Conservation (phyloP, 768 basidiomycete species). For the Lactarius evosmus region DNA sequence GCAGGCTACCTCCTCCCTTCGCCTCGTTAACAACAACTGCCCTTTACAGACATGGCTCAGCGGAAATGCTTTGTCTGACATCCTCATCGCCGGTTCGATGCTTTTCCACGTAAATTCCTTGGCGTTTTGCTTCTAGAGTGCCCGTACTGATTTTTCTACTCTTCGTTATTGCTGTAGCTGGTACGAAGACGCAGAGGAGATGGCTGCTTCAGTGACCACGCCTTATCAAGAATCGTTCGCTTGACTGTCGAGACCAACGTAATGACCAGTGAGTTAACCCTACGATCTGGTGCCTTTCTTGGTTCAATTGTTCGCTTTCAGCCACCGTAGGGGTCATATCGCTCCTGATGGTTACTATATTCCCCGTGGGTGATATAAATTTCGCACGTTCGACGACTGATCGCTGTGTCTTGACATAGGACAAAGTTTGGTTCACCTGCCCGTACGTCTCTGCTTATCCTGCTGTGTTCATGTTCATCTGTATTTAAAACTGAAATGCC, state of each 20-base stretch:
- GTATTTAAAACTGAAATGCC: too few relatives aligned
- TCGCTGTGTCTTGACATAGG: neutral
- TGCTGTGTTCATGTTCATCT: too few relatives aligned
- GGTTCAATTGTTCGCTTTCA: neutral
- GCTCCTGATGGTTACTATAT: constrained; percentile 1
- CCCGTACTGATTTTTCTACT: neutral
- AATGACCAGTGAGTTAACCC: constrained; percentile 18
- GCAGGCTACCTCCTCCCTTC: too few relatives aligned
- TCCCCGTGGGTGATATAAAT: constrained; percentile 3
- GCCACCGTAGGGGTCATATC: constrained; percentile 8
- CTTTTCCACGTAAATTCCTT: constrained; percentile 6
- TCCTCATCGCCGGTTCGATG: neutral
- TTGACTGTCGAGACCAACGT: constrained; percentile 32
- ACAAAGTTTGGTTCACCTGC: neutral
- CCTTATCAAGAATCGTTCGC: constrained; percentile 27
- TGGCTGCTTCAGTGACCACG: neutral
- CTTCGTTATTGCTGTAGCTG: neutral
- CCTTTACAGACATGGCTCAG: constrained; percentile 1
- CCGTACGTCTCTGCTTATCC: too few relatives aligned
- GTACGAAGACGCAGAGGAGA: neutral
- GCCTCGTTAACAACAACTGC: too few relatives aligned
- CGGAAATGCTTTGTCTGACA: constrained; percentile 1
- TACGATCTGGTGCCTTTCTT: too few relatives aligned
- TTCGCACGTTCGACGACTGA: neutral
- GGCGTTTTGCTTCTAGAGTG: too few relatives aligned